These are phyloP conservation scores for Dendrocalamus sinicus DNA, from an alignment of 176 grass and related monocot genomes.

Conservation along the genomic window DNA sequence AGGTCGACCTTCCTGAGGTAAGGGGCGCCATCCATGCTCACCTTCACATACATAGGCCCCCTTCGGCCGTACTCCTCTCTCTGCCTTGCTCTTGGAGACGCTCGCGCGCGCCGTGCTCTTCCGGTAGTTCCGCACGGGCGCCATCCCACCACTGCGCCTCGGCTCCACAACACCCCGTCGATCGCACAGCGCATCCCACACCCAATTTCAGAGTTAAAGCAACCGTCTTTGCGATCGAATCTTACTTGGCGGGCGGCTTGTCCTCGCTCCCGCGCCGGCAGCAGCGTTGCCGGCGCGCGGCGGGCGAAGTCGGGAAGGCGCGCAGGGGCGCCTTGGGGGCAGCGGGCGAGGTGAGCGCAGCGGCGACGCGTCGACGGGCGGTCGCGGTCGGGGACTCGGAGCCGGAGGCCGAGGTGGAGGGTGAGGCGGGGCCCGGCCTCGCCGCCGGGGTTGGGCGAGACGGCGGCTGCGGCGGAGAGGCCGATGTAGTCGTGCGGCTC, in stretches of 20 bases:
- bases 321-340: conserved; percentile 45
- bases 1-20: conserved; percentile 82
- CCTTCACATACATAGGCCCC: conserved; percentile 60
- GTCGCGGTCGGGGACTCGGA: conserved; percentile 59
- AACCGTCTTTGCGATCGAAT: background rate
- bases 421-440: conserved; percentile 44
- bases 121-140: conserved; percentile 70
- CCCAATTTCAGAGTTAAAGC: background rate
- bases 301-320: conserved; percentile 46
- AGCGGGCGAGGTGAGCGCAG: conserved; percentile 45
- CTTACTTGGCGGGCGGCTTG: conserved; percentile 49
- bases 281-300: background rate
- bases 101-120: conserved; percentile 66
- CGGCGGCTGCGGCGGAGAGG: conserved; percentile 42
- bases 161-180: background rate
- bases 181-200: background rate
- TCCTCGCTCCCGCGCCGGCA: background rate
- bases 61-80: conserved; percentile 40
- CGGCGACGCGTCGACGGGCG: conserved; percentile 22
- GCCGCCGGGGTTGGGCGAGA: conserved; percentile 28
- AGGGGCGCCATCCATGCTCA: conserved; percentile 80
- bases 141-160: conserved; percentile 86
- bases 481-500: conserved; percentile 65
- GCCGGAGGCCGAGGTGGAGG: conserved; percentile 59
- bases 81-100: conserved; percentile 48